phyloP scores from a whole-genome alignment of 257 asterid genomes.

The Mentha longifolia region DNA sequence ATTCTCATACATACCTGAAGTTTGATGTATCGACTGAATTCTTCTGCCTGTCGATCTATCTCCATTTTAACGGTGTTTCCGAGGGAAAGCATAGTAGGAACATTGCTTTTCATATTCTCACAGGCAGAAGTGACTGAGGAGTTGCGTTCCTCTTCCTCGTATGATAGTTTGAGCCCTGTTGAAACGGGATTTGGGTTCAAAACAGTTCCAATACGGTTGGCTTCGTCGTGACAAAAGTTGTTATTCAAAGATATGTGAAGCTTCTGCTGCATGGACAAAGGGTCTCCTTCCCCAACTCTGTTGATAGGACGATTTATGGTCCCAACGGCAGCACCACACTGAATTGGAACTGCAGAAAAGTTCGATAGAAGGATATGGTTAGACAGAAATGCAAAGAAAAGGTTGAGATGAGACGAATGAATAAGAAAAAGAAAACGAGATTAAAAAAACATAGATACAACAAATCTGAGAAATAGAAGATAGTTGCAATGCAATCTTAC shows the following conservation, averaged over 20 bases:
- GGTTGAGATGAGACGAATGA: background rate
- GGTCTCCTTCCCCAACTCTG: conserved; percentile 52
- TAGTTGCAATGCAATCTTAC: background rate
- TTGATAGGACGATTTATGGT: conserved; percentile 43
- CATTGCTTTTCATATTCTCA: conserved; percentile 42
- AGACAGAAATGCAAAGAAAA: background rate
- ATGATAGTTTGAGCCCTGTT: conserved; percentile 68
- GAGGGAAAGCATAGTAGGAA: conserved; percentile 40
- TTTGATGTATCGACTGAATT: conserved; percentile 52
- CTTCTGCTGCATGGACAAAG: conserved; percentile 51
- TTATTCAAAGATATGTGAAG: conserved; percentile 54
- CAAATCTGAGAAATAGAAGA: background rate
- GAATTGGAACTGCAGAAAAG: conserved; percentile 52
- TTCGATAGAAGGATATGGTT: conserved; percentile 4
- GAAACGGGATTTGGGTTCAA: conserved; percentile 63
- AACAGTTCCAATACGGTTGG: conserved; percentile 45
- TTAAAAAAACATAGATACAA: background rate
- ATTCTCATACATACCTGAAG: conserved; percentile 56
- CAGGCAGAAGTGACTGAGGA: conserved; percentile 54
- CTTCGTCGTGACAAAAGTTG: conserved; percentile 47
- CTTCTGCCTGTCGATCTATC: conserved; percentile 60
- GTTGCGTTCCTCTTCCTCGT: conserved; percentile 64
- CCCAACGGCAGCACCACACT: conserved; percentile 48
- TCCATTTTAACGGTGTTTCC: conserved; percentile 52
- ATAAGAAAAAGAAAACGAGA: conserved; percentile 24